phyloP scores from a whole-genome alignment of 1,284 basidiomycete genomes.

The Mrakiaceae sp. region DNA sequence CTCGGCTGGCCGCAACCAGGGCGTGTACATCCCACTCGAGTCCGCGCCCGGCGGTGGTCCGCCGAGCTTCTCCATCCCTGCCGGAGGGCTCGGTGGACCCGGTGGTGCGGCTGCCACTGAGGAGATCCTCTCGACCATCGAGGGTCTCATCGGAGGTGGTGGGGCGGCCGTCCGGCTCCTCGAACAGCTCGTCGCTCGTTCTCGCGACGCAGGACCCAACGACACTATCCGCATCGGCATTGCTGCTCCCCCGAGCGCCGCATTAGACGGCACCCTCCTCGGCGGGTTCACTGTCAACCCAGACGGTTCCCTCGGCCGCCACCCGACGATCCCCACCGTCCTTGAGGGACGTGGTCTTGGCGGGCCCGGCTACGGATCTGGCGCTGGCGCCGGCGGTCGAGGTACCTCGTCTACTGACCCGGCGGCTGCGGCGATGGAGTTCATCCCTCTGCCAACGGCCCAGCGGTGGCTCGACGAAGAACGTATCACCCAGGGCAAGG shows the following conservation, averaged over 20 bases:
- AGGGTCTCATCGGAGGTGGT: conserved; percentile 17
- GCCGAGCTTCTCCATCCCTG: not conserved
- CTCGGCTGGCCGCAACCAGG: no score
- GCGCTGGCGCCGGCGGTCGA: no score
- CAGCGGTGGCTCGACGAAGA: conserved; percentile 86
- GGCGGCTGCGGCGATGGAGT: conserved; percentile 34
- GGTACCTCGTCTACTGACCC: conserved; percentile 29
- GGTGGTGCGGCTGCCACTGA: not conserved
- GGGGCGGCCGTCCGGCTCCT: conserved; percentile 21
- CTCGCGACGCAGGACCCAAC: conserved; percentile 15
- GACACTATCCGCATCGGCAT: conserved; percentile 17
- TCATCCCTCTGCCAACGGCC: conserved; percentile 60
- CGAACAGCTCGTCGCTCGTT: conserved; percentile 17
- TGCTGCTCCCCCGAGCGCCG: not conserved
- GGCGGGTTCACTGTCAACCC: conserved; percentile 4
- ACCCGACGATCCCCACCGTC: conserved; percentile 14
- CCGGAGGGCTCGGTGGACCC: not conserved
- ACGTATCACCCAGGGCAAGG: conserved; percentile 64
- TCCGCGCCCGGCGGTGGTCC: not conserved
- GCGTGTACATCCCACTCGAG: not conserved
- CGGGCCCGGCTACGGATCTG: conserved; percentile 41
- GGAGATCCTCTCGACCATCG: conserved; percentile 19
- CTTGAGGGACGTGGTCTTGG: conserved; percentile 32
- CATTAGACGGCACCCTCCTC: not conserved
- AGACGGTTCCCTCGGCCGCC: conserved; percentile 19